A percentile compares a stretch with the other conserved stretches of the same genome.
phyloP scores from a whole-genome alignment of 495 filamentous ascomycete genomes.

The Penicillium cinerascens region DNA sequence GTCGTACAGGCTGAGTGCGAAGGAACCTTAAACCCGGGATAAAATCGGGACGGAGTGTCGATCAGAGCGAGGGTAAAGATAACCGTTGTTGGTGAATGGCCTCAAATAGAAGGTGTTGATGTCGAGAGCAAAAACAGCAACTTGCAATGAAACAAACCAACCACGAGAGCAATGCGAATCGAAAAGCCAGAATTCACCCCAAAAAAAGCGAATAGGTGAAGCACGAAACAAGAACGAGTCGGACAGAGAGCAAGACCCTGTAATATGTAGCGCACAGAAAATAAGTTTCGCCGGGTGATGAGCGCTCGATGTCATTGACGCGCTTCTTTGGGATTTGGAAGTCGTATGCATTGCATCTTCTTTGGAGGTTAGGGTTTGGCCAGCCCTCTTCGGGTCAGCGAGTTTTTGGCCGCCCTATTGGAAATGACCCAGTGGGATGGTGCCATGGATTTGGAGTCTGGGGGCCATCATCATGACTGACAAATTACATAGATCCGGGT shows the following conservation, averaged over 20 bases:
- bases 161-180: background rate
- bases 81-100: background rate
- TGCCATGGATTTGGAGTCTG: constrained; percentile 4
- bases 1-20: background rate
- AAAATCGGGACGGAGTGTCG: background rate
- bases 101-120: background rate
- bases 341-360: constrained; percentile 1
- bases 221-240: background rate
- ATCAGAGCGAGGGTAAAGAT: background rate
- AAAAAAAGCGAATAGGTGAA: background rate
- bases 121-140: background rate
- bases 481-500: constrained; percentile 14
- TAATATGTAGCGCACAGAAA: constrained; percentile 20
- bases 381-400: constrained; percentile 11
- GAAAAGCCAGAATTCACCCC: background rate
- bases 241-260: constrained; percentile 4
- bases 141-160: background rate
- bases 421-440: constrained; percentile 12
- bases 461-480: constrained; percentile 23
- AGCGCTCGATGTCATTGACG: constrained; percentile 24
- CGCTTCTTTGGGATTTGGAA: constrained; percentile 4
- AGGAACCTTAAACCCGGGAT: background rate
- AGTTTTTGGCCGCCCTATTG: constrained; percentile 11
- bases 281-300: constrained; percentile 13
- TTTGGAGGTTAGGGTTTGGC: constrained; percentile 1